These are phyloP conservation scores for Nidularia pulvinata DNA, from an alignment of 768 basidiomycete genomes.

Conservation along the genomic window DNA sequence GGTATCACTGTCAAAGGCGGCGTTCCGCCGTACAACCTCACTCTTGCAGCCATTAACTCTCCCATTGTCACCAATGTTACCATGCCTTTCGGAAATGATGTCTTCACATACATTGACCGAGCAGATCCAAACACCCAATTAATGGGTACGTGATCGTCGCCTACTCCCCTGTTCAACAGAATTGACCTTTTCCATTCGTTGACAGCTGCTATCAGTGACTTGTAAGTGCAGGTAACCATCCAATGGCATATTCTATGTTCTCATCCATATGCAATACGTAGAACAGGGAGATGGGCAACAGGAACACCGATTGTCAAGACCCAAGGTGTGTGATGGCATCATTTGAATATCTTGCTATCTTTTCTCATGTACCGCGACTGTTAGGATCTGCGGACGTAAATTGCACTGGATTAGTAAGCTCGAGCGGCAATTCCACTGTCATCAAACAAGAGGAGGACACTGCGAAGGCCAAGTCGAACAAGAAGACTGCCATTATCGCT, in stretches of 20 bases:
- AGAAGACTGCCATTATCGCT: slow-evolving; percentile 18
- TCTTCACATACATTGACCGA: slow-evolving; percentile 33
- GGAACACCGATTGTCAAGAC: slow-evolving; percentile 17
- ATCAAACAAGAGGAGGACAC: slow-evolving; percentile 8
- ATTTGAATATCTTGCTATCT: neutral
- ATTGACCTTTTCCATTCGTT: slow-evolving; percentile 2
- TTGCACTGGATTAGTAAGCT: slow-evolving; percentile 24
- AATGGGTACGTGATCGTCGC: slow-evolving; percentile 28
- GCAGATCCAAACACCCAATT: slow-evolving; percentile 26
- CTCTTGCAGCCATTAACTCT: slow-evolving; percentile 26
- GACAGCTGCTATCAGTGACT: slow-evolving; percentile 34
- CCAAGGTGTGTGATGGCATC: slow-evolving; percentile 3
- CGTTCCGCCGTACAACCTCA: slow-evolving; percentile 35
- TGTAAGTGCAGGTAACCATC: slow-evolving; percentile 26
- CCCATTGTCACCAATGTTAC: slow-evolving; percentile 34
- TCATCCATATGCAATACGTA: slow-evolving; percentile 8
- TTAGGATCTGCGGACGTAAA: slow-evolving; percentile 21
- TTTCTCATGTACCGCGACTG: neutral
- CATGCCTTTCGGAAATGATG: slow-evolving; percentile 24
- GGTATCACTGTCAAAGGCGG: slow-evolving; percentile 36
- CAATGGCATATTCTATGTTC: neutral
- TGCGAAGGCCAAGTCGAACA: neutral
- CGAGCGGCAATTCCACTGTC: slow-evolving; percentile 14
- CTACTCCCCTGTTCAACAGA: neutral
- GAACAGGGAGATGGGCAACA: slow-evolving; percentile 25